Conservation (phyloP, 129 eudicot species). For the Erigeron canadensis region DNA sequence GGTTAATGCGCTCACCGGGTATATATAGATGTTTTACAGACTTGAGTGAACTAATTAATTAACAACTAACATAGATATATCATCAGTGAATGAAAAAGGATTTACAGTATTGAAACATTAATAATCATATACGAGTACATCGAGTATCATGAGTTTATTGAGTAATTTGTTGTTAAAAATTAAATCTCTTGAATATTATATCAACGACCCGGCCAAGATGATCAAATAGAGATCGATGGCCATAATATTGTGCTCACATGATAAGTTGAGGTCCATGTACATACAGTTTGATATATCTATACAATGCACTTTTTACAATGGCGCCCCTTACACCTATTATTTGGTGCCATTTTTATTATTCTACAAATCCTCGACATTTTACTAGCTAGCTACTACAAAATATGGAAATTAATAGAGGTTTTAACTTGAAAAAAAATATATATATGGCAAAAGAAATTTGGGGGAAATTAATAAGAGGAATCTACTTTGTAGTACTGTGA, state of each 20-base stretch:
- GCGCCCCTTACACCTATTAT: slow-evolving; percentile 21
- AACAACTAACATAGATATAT: too few relatives aligned
- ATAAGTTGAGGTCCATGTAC: slow-evolving; percentile 15
- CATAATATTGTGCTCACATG: slow-evolving; percentile 1
- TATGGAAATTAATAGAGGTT: slow-evolving; percentile 21
- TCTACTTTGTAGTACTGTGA: slow-evolving; percentile 20
- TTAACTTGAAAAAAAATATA: slow-evolving; percentile 14
- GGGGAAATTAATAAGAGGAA: slow-evolving; percentile 15
- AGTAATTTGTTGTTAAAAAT: too few relatives aligned
- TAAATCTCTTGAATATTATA: slow-evolving; percentile 13
- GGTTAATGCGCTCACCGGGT: too few relatives aligned
- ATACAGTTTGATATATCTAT: slow-evolving; percentile 24
- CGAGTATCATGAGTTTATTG: not conserved
- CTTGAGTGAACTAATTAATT: too few relatives aligned
- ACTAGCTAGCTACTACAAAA: slow-evolving; percentile 23
- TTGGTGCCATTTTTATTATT: slow-evolving; percentile 35
- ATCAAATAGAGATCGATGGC: slow-evolving; percentile 5
- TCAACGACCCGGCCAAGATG: slow-evolving; percentile 18
- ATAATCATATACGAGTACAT: too few relatives aligned
- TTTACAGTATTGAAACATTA: not conserved
- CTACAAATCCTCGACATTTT: slow-evolving; percentile 21
- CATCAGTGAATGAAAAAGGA: not conserved
- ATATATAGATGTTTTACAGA: too few relatives aligned
- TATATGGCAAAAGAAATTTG: slow-evolving; percentile 26
- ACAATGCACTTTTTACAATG: slow-evolving; percentile 17